Evolutionary conservation across 805 yeast genomes (phyloP), one percentile per base, ranked within the genome.

Genomic region (Candida montana): DNA sequence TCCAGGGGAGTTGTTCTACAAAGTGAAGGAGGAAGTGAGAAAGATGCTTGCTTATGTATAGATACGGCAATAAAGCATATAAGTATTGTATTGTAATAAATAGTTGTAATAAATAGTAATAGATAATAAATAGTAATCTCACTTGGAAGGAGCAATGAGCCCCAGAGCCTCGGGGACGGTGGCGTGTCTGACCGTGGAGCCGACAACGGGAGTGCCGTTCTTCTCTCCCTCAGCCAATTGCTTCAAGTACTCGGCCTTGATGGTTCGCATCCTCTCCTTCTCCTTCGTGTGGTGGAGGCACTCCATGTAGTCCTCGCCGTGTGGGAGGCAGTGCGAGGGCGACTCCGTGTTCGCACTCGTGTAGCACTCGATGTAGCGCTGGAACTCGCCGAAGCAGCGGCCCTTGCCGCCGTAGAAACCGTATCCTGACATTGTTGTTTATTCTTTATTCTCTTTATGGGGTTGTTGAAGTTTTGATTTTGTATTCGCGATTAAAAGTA

Each of bases 11-110:
- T 72, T 86, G 37, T 91, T 86, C 62, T 89, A 89, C 61, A 73
- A 79, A 44, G 89, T 89, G 8, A 79, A 88, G 57, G 74, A 75
- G 27, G 69, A 82, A 38, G 83, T 89, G 15, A 72, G 84, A 45
- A 77, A 71, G 31, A 80, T 83, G 87, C 63, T 85, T 48, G 93
- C 93, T 2, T 81, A 79, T 58, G 81, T 84, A 23, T 83, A 62
- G 37, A n/a, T 31, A 7, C 29, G 1, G 33, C 21, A 26, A 34
- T 37, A 39, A n/a, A n/a, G n/a, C n/a, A n/a, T 13, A 40, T 19
- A 31, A 15, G 15, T 21, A 38, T 39, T 35, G 36, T 42, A 36
- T 40, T 37, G 41, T 33, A 27, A 46, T 29, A 29, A 39, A 39
- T 40, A 32, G 16, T 31, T 17, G 21, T 29, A 31, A 40, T 28